Conservation (phyloP, 345 rosid genomes). For the Corchorus olitorius region DNA sequence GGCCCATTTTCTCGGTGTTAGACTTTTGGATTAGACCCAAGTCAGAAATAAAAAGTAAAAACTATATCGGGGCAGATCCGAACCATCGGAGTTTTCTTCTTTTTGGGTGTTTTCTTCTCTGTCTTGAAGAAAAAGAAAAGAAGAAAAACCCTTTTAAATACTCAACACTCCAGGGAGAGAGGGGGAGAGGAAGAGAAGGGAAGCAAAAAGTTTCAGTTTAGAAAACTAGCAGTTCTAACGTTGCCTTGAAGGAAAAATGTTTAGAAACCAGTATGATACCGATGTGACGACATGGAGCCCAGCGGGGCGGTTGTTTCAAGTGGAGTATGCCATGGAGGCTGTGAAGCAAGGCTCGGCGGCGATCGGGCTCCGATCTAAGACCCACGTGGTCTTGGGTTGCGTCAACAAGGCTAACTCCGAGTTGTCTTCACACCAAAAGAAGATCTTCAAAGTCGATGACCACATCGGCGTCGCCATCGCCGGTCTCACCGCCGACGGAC, state of each 20-base stretch:
- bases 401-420: conserved; percentile 93
- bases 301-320: conserved; percentile 91
- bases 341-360: conserved; percentile 99
- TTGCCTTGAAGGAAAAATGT: conserved; percentile 39
- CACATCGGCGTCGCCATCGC: conserved; percentile 98
- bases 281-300: conserved; percentile 99
- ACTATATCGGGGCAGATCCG: background rate
- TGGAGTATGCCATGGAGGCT: conserved; percentile 99
- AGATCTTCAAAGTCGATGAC: conserved; percentile 98
- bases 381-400: conserved; percentile 88
- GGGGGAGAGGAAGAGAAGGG: background rate
- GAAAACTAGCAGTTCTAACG: conserved; percentile 1
- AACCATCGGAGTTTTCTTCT: background rate
- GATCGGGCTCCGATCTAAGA: conserved; percentile 97
- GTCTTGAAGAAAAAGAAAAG: conserved; percentile 36
- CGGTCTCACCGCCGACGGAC: conserved; percentile 97
- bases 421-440: conserved; percentile 96
- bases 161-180: background rate
- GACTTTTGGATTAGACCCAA: background rate
- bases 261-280: conserved; percentile 98
- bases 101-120: background rate
- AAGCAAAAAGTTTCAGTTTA: background rate
- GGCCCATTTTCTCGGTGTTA: background rate
- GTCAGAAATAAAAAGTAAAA: background rate
- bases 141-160: conserved; percentile 24